Base-by-base conservation (phyloP, 2,329 filamentous ascomycete genomes). In the Pestalotiopsis sp. region DNA sequence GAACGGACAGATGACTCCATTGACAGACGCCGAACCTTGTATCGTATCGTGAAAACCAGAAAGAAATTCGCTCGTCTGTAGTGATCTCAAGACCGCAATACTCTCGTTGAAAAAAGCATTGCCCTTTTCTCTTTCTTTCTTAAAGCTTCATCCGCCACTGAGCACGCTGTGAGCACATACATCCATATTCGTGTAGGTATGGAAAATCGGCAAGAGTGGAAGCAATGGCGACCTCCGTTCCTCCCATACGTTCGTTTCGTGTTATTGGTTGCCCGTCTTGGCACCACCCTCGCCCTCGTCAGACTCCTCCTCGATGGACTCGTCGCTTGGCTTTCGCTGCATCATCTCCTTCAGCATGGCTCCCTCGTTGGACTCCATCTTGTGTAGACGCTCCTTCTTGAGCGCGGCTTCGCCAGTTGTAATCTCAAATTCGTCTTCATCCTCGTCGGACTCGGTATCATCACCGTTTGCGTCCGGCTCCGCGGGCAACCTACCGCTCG, bases 361-460 rank as follows among this genome's bases (percentile, higher is more conserved):
- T 20, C 77, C 77, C 31, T 79, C 77, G 61, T 76, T 77, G 14
- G 64, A 67, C 69, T 79, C 77, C 77, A 79, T 69, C 49, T 64
- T 69, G 39, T 71, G 76, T 17, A 79, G 69, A 61, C 72, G 81
- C 73, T 85, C 79, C 69, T 83, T 81, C 69, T 81, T 79, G 12
- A 86, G 74, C 3, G 82, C 78, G 69, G 85, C 76, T 62, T 78
- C 74, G 64, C 78, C 81, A 1, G 79, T 72, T 3, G 77, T 73
- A n/a, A 79, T 77, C 71, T 86, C 79, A 64, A 84, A 81, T 69
- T 84, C 81, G 69, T 81, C 80, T 61, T 83, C 79, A 65, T 81
- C 78, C 49, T 82, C 77, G 27, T 81, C 73, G 69, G 81, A 74
- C 60, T 79, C 74, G 7, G 76, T 73, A 31, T 75, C 76, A 27